Conservation (phyloP, 441 rosid species). For the Adansonia gregorii region DNA sequence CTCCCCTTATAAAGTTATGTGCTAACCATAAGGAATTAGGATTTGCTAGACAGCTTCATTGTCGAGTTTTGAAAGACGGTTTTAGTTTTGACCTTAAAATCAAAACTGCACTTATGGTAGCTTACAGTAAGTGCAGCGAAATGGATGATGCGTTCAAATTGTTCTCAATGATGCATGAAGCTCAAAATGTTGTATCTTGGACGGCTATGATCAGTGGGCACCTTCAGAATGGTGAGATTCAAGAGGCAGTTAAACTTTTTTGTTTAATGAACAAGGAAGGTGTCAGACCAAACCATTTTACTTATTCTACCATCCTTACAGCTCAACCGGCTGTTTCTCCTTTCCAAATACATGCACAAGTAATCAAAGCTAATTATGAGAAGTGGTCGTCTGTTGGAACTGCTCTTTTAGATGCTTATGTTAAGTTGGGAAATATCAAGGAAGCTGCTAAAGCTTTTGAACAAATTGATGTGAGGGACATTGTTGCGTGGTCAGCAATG, state of each 20-base stretch:
- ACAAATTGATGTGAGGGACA: conserved; percentile 51
- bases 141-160: conserved; percentile 50
- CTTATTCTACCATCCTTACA: conserved; percentile 57
- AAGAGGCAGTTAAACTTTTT: conserved; percentile 49
- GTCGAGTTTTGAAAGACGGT: conserved; percentile 49
- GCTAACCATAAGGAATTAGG: conserved; percentile 47
- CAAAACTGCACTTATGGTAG: conserved; percentile 51
- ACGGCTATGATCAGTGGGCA: conserved; percentile 63
- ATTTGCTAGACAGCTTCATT: conserved; percentile 60
- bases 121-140: conserved; percentile 52
- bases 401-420: conserved; percentile 65
- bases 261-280: conserved; percentile 53
- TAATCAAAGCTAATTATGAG: conserved; percentile 57
- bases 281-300: conserved; percentile 57
- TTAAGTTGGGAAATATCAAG: conserved; percentile 47
- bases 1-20: conserved; percentile 55
- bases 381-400: conserved; percentile 54
- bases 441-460: conserved; percentile 52
- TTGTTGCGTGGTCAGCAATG: conserved; percentile 75
- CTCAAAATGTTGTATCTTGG: conserved; percentile 55
- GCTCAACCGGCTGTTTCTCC: conserved; percentile 64
- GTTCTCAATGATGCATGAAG: conserved; percentile 39
- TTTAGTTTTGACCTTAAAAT: conserved; percentile 48
- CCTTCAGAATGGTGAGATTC: conserved; percentile 52
- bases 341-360: conserved; percentile 54